Percentiles rank a stretch among this genome's conserved stretches.
Conservation (phyloP, 108 stramenopile genomes). For the Craspedostauros australis region DNA sequence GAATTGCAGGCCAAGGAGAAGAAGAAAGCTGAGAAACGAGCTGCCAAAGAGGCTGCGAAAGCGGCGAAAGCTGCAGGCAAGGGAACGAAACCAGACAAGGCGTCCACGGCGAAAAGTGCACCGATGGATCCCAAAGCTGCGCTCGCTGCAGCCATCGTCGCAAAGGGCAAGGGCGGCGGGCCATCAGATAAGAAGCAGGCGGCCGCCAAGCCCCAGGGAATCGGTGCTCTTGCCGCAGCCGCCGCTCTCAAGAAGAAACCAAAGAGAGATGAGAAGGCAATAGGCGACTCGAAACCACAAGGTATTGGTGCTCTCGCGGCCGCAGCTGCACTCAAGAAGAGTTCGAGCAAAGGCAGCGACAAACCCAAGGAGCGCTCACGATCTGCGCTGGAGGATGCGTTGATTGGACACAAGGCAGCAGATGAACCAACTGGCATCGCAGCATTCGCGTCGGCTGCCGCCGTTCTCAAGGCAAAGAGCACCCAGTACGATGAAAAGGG, state of each 20-base stretch:
- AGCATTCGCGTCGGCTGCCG: too few species aligned
- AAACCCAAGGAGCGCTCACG: not conserved
- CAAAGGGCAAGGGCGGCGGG: too few species aligned
- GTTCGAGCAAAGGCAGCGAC: too few species aligned
- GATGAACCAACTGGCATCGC: too few species aligned
- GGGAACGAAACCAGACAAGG: not conserved
- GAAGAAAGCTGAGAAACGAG: conserved; percentile 5
- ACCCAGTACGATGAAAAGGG: not conserved
- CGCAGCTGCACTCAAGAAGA: too few species aligned
- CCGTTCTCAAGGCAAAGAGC: not conserved
- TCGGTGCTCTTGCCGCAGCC: not conserved
- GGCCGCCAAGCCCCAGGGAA: not conserved
- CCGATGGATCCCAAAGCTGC: not conserved
- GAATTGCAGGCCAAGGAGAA: conserved; percentile 20
- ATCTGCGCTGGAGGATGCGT: too few species aligned
- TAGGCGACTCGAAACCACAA: not conserved
- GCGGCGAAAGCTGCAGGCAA: conserved; percentile 16
- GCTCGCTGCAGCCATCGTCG: not conserved
- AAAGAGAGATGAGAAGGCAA: not conserved
- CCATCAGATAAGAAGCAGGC: not conserved
- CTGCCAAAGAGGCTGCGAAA: conserved; percentile 1
- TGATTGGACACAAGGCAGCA: too few species aligned
- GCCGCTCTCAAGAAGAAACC: conserved; percentile 1
- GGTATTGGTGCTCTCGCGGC: too few species aligned
- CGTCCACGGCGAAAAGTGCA: not conserved